These are phyloP conservation scores for Nemania sp. DNA, from an alignment of 2,329 filamentous ascomycete species.

Conservation along the genomic window DNA sequence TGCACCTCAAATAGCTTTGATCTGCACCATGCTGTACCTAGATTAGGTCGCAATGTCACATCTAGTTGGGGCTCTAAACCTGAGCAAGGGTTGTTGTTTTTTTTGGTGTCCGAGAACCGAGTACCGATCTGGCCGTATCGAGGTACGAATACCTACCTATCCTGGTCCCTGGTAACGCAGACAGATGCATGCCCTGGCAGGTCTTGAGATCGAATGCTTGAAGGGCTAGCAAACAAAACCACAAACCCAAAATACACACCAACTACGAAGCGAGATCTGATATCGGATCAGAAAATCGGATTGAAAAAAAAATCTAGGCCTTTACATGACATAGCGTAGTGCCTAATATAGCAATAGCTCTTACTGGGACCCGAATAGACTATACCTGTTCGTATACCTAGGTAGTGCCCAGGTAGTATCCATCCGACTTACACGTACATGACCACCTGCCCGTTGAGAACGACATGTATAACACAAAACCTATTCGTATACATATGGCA, in stretches of 20 bases:
- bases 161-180: background rate
- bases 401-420: too few species aligned
- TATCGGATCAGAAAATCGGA: background rate
- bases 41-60: slow-evolving; percentile 26
- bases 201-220: background rate
- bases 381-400: slow-evolving; percentile 6
- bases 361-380: slow-evolving; percentile 10
- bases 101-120: background rate
- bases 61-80: slow-evolving; percentile 22
- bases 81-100: slow-evolving; percentile 4
- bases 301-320: slow-evolving; percentile 4
- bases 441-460: slow-evolving; percentile 26
- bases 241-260: too few species aligned
- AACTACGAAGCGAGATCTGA: background rate
- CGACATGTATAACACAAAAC: slow-evolving; percentile 9
- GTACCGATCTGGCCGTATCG: slow-evolving; percentile 15
- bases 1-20: slow-evolving; percentile 21
- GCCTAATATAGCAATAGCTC: slow-evolving; percentile 14
- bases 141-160: background rate
- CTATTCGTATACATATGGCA: background rate
- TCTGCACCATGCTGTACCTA: slow-evolving; percentile 21
- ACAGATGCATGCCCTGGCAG: background rate
- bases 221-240: background rate
- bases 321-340: slow-evolving; percentile 2
- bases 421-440: slow-evolving; percentile 5